Base-by-base conservation (phyloP, 2,329 filamentous ascomycete species). In the Tolypocladium tundrense region DNA sequence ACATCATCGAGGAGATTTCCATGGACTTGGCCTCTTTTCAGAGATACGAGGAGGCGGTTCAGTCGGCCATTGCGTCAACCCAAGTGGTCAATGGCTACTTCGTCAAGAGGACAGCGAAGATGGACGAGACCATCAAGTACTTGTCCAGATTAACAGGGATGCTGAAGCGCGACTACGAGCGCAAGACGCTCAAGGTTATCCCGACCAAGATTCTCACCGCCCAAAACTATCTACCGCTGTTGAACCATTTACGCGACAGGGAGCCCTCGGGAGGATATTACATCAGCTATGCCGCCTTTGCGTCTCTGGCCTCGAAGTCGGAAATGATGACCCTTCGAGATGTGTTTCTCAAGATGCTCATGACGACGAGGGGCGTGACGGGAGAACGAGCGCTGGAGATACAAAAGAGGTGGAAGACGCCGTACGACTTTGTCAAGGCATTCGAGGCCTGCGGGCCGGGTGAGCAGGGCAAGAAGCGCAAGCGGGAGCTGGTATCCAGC, bases 61-160 rank as follows among this genome's bases (percentile, higher is more conserved):
- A 85, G 52, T 88, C 88, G 0, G 87, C 89, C 19, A 87, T 93
- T 54, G 87, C 87, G 10, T 87, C 85, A 13, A 90, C 87, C 7
- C 88, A 92, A 66, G 87, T 91, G 27, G 85, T 91, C 56, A 86
- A 90, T 66, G 87, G 86, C 45, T 92, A 86, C 68, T 92, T 92
- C 65, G 78, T 93, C 57, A 92, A 92, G 72, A 81, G 83, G 66
- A 93, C 89, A 1, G 76, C 79, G 54, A 88, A 85, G 64, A 81
- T 93, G 69, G 88, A 92, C 63, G 88, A 93, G 59, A 88, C 88
- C 0, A 89, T 93, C 62, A 80, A 79, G 48, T 94, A 93, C 67
- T 77, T 94, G 4, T 82, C 86, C 1, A 79, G 83, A 7, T 86
- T 93, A 83, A 93, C 89, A 0, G 75, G 75, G 50, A 76, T 88